Evolutionary conservation across 208 protist genomes (phyloP).

Genomic region (Acanthamoeba sp.): DNA sequence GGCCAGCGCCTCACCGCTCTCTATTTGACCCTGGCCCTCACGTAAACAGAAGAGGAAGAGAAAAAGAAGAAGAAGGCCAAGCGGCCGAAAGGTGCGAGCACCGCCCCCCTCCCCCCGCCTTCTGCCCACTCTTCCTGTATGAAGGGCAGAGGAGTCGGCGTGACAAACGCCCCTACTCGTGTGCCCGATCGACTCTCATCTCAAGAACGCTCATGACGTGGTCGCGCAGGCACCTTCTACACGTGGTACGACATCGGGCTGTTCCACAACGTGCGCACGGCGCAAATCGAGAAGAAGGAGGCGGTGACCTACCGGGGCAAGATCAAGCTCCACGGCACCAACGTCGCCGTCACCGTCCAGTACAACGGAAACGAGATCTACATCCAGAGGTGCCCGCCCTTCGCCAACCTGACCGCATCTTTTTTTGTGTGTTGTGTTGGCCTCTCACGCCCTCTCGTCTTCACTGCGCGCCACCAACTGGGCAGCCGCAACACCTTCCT

Average conservation of each 20-base stretch:
- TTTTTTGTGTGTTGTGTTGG: not conserved
- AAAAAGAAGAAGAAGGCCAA: conserved; percentile 68
- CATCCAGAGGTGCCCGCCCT: conserved; percentile 23
- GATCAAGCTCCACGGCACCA: conserved; percentile 74
- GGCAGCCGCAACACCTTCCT: conserved; percentile 65
- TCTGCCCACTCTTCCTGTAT: too few species aligned
- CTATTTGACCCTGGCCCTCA: too few species aligned
- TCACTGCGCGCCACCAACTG: not conserved
- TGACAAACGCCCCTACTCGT: too few species aligned
- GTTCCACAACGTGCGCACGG: conserved; percentile 71
- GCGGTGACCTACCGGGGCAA: conserved; percentile 52
- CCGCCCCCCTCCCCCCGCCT: too few species aligned
- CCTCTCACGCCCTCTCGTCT: not conserved
- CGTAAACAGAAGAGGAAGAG: conserved; percentile 44
- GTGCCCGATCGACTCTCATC: too few species aligned
- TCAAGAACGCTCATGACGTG: too few species aligned
- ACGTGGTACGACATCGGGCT: conserved; percentile 65
- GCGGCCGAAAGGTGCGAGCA: conserved; percentile 52
- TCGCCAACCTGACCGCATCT: too few species aligned
- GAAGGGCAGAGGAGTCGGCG: too few species aligned
- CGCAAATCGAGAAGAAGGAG: conserved; percentile 46
- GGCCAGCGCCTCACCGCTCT: too few species aligned
- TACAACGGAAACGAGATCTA: conserved; percentile 70
- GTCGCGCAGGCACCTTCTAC: conserved; percentile 49
- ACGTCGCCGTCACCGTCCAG: conserved; percentile 63